Evolutionary conservation across 2,329 filamentous ascomycete genomes (phyloP), one percentile per base, ranked within the genome.

Genomic region (Fusarium protoensiforme): DNA sequence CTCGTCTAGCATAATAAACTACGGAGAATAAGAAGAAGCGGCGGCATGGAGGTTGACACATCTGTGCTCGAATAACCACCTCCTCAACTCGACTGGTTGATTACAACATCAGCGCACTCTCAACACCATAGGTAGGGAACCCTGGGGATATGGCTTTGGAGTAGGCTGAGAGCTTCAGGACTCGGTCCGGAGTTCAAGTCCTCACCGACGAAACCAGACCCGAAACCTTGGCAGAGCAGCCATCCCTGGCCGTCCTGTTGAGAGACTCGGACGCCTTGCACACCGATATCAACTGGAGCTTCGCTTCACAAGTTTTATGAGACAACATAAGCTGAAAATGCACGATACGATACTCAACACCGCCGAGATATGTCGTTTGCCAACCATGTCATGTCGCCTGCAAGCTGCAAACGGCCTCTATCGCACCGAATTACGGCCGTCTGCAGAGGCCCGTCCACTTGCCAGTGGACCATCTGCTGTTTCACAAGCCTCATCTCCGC

Each of bases 391-490:
- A 29, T 31, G 43, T 48, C 9, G 43, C 46, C 46, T 51, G 18
- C 27, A 51, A 22, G n/a, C 39, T 54, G 65, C 58, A 39, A 41
- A 53, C 43, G 39, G 35, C 24, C 43, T 41, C 39, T 56, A 58
- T 65, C 68, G 46, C 71, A 62, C 71, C 71, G 71, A 73, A 43
- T 73, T 73, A 72, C 58, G 46, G 67, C 71, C 71, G 71, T 24
- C 27, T 24, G 35, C 39, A 69, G 22, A 53, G 71, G 64, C 58
- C 71, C 71, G 64, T 73, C 66, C 68, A 24, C 61, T 43, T 24
- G 14, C 18, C 48, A 20, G 46, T 51, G 43, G 43, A 64, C 60
- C 71, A 73, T 51, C 39, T 60, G 63, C 51, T 29, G 71, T 73
- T 73, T 73, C 71, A 72, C 58, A 58, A 72, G 13, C 48, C 33